These are phyloP conservation scores for Globisporangium cederbergense DNA, from an alignment of 352 stramenopile species.

Conservation along the genomic window DNA sequence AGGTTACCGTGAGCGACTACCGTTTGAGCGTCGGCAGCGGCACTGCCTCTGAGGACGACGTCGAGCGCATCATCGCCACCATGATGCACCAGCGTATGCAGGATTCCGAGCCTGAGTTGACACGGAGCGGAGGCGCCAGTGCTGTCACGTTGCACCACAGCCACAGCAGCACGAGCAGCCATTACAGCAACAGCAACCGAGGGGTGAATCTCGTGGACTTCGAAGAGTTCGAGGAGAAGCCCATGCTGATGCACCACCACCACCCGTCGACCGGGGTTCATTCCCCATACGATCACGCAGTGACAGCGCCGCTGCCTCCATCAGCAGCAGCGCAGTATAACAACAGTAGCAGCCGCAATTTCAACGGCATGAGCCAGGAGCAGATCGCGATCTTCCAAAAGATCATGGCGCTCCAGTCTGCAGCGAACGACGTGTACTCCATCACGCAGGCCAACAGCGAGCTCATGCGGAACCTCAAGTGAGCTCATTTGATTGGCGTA, in stretches of 20 bases:
- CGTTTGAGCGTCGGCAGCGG: slow-evolving; percentile 15
- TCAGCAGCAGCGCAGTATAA: not conserved
- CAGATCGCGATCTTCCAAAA: slow-evolving; percentile 21
- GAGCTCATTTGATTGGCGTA: not conserved
- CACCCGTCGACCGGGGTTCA: not conserved
- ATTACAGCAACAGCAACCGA: not conserved
- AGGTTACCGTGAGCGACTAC: slow-evolving; percentile 12
- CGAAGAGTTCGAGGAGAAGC: slow-evolving; percentile 11
- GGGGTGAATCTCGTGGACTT: not conserved
- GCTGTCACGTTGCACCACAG: not conserved
- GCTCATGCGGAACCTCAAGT: slow-evolving; percentile 27
- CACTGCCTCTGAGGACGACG: slow-evolving; percentile 10
- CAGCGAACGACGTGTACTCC: slow-evolving; percentile 35
- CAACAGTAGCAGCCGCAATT: not conserved
- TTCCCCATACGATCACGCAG: not conserved
- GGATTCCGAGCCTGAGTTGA: not conserved
- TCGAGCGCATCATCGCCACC: slow-evolving; percentile 15
- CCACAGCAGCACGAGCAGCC: not conserved
- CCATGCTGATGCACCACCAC: not conserved
- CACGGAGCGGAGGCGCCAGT: not conserved
- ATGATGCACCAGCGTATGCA: slow-evolving; percentile 5
- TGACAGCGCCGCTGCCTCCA: not conserved
- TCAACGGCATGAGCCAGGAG: slow-evolving; percentile 5
- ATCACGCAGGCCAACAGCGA: slow-evolving; percentile 43
- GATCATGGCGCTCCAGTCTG: slow-evolving; percentile 39